Evolutionary conservation across 345 rosid genomes (phyloP).

Genomic region (Rhodomyrtus tomentosa): DNA sequence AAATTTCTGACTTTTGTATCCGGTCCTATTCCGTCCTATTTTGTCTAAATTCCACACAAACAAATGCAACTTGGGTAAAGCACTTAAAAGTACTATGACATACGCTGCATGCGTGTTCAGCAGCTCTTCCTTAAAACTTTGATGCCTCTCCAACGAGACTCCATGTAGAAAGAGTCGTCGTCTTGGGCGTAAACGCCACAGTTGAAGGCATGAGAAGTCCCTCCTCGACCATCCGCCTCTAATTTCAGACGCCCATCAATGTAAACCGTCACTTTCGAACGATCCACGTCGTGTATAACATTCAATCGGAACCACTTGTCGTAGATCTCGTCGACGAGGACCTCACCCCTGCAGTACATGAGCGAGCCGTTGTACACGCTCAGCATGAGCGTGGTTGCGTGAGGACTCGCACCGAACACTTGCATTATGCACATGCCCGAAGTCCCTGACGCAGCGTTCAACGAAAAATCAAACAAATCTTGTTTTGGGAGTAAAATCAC

Average conservation of each 20-base stretch:
- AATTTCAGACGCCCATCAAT: conserved; percentile 10
- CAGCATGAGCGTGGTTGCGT: conserved; percentile 14
- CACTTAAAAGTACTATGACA: not conserved
- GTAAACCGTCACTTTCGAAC: conserved; percentile 8
- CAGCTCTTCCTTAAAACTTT: conserved; percentile 2
- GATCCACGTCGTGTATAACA: conserved; percentile 23
- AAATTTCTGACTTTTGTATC: no score
- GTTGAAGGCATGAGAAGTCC: conserved; percentile 16
- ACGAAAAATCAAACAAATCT: no score
- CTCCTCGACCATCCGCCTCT: conserved; percentile 14
- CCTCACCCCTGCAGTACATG: conserved; percentile 2
- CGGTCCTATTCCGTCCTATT: no score
- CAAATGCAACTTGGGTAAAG: no score
- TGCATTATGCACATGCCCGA: conserved; percentile 23
- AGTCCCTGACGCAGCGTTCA: no score
- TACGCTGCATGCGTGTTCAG: not conserved
- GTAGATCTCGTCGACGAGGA: conserved; percentile 7
- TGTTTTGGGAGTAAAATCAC: no score
- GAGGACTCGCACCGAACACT: conserved; percentile 19
- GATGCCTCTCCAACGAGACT: conserved; percentile 26
- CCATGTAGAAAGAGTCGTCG: conserved; percentile 16
- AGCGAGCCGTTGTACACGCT: conserved; percentile 26
- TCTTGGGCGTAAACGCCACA: conserved; percentile 23
- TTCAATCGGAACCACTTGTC: conserved; percentile 22
- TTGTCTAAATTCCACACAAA: no score